Evolutionary conservation across 2,329 filamentous ascomycete genomes (phyloP).

Genomic region (Claviceps sp.): DNA sequence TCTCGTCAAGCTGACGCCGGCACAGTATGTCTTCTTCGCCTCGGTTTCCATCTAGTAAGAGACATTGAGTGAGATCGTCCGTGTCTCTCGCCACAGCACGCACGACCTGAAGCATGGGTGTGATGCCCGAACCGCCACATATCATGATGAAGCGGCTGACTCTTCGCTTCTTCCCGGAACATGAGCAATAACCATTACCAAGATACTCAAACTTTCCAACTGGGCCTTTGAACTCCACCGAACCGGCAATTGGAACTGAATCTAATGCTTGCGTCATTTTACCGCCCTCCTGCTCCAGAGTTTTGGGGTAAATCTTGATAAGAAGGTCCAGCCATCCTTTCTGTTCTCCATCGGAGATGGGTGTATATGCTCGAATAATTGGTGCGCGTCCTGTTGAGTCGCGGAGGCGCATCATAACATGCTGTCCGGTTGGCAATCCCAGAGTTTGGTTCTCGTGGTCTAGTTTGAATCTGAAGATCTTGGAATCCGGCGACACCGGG

Average conservation of each 20-base stretch:
- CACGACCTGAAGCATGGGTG: slow-evolving; percentile 78
- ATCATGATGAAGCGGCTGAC: slow-evolving; percentile 72
- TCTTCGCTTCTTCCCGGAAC: slow-evolving; percentile 41
- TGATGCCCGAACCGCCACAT: slow-evolving; percentile 78
- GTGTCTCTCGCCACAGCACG: slow-evolving; percentile 55
- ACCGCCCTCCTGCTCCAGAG: slow-evolving; percentile 45
- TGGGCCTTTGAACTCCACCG: slow-evolving; percentile 76
- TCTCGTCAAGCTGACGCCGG: slow-evolving; percentile 53
- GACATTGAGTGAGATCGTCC: slow-evolving; percentile 51
- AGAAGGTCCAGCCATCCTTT: slow-evolving; percentile 59
- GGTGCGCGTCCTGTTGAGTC: slow-evolving; percentile 57
- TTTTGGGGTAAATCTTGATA: slow-evolving; percentile 68
- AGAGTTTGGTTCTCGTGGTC: slow-evolving; percentile 56
- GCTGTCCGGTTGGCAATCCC: slow-evolving; percentile 73
- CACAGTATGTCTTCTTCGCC: slow-evolving; percentile 72
- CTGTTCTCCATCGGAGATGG: slow-evolving; percentile 51
- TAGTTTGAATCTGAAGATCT: slow-evolving; percentile 69
- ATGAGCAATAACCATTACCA: slow-evolving; percentile 47
- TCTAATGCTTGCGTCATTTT: slow-evolving; percentile 76
- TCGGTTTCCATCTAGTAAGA: slow-evolving; percentile 69
- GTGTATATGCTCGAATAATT: slow-evolving; percentile 80
- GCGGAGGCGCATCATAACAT: slow-evolving; percentile 69
- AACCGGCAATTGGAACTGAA: slow-evolving; percentile 54
- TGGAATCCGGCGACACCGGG: slow-evolving; percentile 62
- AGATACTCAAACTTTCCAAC: slow-evolving; percentile 76